Evolutionary conservation across 495 filamentous ascomycete species (phyloP), one percentile per base, ranked within the genome.

Genomic region (Xylaria grammica): DNA sequence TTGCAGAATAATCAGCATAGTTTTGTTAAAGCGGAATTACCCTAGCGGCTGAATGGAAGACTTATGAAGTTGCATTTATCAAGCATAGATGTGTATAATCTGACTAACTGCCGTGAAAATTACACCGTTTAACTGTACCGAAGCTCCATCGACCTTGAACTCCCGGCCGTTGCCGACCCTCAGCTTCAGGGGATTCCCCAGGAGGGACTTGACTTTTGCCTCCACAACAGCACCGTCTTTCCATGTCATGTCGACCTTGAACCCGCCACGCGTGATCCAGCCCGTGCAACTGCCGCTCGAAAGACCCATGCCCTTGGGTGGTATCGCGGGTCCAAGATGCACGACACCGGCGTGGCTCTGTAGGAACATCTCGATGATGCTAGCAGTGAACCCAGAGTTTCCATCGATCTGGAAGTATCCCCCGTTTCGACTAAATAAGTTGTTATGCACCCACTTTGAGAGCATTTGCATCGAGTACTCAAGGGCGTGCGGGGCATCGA

Each of bases 341-440:
- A 82, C 78, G 10, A 75, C 50, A 6, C 73, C 56, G 7, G 57
- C 32, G 57, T 85, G 81, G 48, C 78, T 82, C 68, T 85, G 83
- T 20, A 86, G 53, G 22, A 86, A 61, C 78, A 81, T 81, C 67
- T 85, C 84, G 10, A 79, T 65, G 24, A 86, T 76, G 4, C 77
- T 82, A 6, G 81, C 79, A 4, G 72, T 75, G 26, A 76, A 76
- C 0, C 84, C 84, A 68, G 83, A 84, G 38, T 63, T 63, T 5
- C 49, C 61, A 24, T 53, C 61, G 20, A 63, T 55, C 50, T 63
- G 61, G n/a, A 63, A 63, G 24, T 55, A 54, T n/a, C 45, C 51
- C 8, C 49, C 45, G 20, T 62, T 62, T 6, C 59, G 40, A n/a
- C 29, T 52, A 7, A 62, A 52, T 19, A 62, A 29, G 34, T 52